These are phyloP conservation scores for Xanthoconium separans DNA, from an alignment of 1,284 basidiomycete species.

Conservation along the genomic window DNA sequence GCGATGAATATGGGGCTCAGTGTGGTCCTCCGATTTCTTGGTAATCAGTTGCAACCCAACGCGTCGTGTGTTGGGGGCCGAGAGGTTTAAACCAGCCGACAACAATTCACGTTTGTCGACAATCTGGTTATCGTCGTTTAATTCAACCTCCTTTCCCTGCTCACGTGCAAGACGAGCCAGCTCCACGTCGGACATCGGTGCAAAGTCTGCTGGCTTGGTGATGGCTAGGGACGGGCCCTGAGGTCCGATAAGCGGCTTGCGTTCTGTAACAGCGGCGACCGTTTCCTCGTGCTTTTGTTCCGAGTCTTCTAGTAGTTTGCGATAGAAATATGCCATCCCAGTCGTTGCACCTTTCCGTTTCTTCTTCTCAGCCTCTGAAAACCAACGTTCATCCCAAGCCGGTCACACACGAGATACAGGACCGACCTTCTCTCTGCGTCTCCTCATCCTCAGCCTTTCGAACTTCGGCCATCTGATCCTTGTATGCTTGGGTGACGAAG, in stretches of 20 bases:
- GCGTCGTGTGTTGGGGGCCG: slow-evolving; percentile 74
- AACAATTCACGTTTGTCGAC: slow-evolving; percentile 95
- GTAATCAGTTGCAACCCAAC: slow-evolving; percentile 42
- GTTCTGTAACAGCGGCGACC: slow-evolving; percentile 62
- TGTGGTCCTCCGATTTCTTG: slow-evolving; percentile 29
- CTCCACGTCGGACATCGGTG: slow-evolving; percentile 65
- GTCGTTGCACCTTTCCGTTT: slow-evolving; percentile 54
- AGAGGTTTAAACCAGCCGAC: slow-evolving; percentile 88
- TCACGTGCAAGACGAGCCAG: slow-evolving; percentile 65
- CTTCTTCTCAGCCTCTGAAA: slow-evolving; percentile 63
- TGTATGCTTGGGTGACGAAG: slow-evolving; percentile 97
- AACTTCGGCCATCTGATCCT: slow-evolving; percentile 94
- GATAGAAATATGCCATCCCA: slow-evolving; percentile 88
- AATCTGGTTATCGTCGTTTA: slow-evolving; percentile 97
- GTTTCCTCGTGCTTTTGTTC: slow-evolving; percentile 83
- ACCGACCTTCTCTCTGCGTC: slow-evolving; percentile 77
- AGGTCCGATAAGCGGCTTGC: slow-evolving; percentile 61
- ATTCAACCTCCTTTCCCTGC: slow-evolving; percentile 85
- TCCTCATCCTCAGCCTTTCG: slow-evolving; percentile 91
- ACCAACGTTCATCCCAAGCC: not conserved
- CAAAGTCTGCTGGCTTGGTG: slow-evolving; percentile 62
- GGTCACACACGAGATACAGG: not conserved
- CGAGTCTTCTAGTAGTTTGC: slow-evolving; percentile 76
- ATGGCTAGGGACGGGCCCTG: slow-evolving; percentile 63
- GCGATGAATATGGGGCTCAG: slow-evolving; percentile 50